Percentiles rank a stretch among this genome's conserved stretches.
These are phyloP conservation scores for Colletotrichum spinosum DNA, from an alignment of 2,329 filamentous ascomycete genomes.

Conservation along the genomic window DNA sequence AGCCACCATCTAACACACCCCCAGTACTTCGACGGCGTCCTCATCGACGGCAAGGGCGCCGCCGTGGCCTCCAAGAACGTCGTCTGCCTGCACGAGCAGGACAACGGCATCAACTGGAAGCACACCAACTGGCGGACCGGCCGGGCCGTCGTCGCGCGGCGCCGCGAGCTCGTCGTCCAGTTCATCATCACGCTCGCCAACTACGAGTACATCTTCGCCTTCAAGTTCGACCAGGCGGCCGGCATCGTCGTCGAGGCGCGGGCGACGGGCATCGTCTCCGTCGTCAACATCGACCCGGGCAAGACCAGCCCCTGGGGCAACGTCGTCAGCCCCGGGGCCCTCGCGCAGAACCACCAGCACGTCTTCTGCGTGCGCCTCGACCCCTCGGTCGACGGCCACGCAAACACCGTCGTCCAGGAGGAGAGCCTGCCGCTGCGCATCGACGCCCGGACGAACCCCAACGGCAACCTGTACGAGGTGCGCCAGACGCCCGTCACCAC, in stretches of 20 bases:
- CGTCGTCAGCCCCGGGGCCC: constrained; percentile 63
- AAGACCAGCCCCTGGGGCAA: constrained; percentile 58
- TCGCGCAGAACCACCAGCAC: constrained; percentile 70
- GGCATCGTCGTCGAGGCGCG: constrained; percentile 38
- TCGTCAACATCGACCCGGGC: constrained; percentile 61
- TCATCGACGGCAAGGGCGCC: constrained; percentile 44
- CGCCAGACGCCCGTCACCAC: constrained; percentile 56
- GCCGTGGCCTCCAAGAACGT: constrained; percentile 56
- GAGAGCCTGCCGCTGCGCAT: constrained; percentile 66
- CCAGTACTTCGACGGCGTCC: constrained; percentile 39
- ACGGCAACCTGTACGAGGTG: constrained; percentile 58
- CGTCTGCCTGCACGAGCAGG: constrained; percentile 38
- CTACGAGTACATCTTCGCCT: constrained; percentile 61
- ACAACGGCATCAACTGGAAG: constrained; percentile 38
- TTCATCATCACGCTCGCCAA: constrained; percentile 69
- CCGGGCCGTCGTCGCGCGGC: constrained; percentile 61
- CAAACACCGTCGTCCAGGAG: constrained; percentile 65
- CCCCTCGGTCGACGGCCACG: constrained; percentile 65
- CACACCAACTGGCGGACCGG: constrained; percentile 66
- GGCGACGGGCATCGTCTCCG: constrained; percentile 53
- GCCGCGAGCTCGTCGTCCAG: constrained; percentile 65
- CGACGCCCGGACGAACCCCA: constrained; percentile 56
- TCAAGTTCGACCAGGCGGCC: constrained; percentile 62
- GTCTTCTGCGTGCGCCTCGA: constrained; percentile 66
- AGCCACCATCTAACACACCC: background rate